phyloP scores from a whole-genome alignment of 768 basidiomycete genomes.

The Kwoniella mangroviensis region DNA sequence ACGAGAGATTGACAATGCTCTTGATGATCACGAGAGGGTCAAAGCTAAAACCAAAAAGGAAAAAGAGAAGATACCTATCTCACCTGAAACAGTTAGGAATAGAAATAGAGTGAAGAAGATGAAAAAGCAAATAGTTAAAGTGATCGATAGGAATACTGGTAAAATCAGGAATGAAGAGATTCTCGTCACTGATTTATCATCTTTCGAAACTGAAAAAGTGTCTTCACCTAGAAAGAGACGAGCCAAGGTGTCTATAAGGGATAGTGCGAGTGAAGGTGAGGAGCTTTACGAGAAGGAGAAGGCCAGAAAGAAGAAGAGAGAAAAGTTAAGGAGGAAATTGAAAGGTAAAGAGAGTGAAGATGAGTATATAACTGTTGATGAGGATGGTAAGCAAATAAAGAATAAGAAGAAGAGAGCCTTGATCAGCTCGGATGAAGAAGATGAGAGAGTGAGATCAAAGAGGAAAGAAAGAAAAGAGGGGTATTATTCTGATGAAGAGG shows the following conservation, averaged over 20 bases:
- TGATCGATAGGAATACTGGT: slow-evolving; percentile 10
- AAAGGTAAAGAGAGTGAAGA: slow-evolving; percentile 11
- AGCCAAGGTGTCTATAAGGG: background rate
- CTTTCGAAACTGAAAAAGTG: background rate
- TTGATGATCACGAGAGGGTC: slow-evolving; percentile 8
- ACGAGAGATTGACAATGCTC: background rate
- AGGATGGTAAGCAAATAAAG: slow-evolving; percentile 1
- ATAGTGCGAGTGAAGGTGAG: slow-evolving; percentile 3
- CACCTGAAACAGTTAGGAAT: slow-evolving; percentile 4
- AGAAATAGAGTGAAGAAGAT: slow-evolving; percentile 12
- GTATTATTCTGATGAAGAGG: slow-evolving; percentile 12
- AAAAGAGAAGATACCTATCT: slow-evolving; percentile 8
- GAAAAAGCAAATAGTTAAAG: slow-evolving; percentile 18
- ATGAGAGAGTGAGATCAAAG: background rate
- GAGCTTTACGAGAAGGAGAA: background rate
- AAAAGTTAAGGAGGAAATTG: background rate
- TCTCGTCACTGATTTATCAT: slow-evolving; percentile 2
- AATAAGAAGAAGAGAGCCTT: slow-evolving; percentile 14
- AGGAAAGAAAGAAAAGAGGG: background rate
- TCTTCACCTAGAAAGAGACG: slow-evolving; percentile 7
- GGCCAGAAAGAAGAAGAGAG: slow-evolving; percentile 6
- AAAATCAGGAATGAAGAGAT: slow-evolving; percentile 14
- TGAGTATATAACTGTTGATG: slow-evolving; percentile 8
- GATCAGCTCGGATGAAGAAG: slow-evolving; percentile 10
- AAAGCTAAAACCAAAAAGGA: background rate